Conservation (phyloP, 306 rosid genomes). For the Sindora glabra region DNA sequence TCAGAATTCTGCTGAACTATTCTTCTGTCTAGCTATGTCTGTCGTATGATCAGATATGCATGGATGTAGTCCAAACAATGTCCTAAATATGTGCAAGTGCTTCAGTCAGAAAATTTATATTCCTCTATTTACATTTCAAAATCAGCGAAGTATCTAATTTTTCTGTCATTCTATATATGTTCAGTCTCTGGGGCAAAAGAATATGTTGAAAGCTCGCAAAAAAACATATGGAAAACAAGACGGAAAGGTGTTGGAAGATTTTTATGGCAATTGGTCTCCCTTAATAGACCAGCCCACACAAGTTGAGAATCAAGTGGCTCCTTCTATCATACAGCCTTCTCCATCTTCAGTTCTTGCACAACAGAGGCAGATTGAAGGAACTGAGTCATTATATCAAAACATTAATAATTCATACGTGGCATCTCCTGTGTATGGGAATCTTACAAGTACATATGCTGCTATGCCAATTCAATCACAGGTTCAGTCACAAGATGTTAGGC, state of each 20-base stretch:
- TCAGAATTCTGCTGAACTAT: too few species aligned
- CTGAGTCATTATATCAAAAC: slow-evolving; percentile 45
- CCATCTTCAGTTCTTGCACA: slow-evolving; percentile 41
- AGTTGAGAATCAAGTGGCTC: slow-evolving; percentile 41
- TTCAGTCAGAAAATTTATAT: not conserved
- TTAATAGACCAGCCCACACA: slow-evolving; percentile 36
- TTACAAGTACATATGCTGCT: slow-evolving; percentile 44
- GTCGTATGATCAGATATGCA: not conserved
- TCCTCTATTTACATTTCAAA: slow-evolving; percentile 2
- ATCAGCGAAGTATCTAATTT: not conserved
- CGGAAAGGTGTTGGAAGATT: slow-evolving; percentile 33
- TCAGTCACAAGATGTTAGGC: slow-evolving; percentile 41
- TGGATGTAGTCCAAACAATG: not conserved
- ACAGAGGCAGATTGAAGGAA: slow-evolving; percentile 47
- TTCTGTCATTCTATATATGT: too few species aligned
- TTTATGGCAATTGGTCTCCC: slow-evolving; percentile 52
- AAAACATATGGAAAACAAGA: slow-evolving; percentile 35
- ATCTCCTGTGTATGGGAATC: slow-evolving; percentile 39
- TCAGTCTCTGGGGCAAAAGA: slow-evolving; percentile 50
- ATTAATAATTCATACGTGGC: slow-evolving; percentile 39
- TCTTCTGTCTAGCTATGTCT: too few species aligned
- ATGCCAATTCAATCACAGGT: slow-evolving; percentile 51
- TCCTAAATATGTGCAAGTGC: slow-evolving; percentile 12
- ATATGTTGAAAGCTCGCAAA: slow-evolving; percentile 32
- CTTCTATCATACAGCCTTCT: slow-evolving; percentile 41